phyloP scores from a whole-genome alignment of 805 yeast species.

The Myxozyma neotropica region DNA sequence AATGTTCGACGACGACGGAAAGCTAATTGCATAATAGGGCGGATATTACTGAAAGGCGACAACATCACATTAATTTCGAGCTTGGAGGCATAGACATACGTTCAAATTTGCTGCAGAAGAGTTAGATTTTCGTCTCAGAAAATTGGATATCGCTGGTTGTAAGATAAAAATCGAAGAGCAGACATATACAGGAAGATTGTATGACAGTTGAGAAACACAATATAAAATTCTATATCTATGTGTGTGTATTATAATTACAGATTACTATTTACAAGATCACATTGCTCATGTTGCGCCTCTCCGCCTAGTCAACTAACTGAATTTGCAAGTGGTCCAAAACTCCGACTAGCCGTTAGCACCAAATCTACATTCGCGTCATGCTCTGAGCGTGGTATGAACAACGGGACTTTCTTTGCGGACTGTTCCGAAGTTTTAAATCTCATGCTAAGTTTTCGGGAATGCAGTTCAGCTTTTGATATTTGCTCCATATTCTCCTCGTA shows the following conservation, averaged over 20 bases:
- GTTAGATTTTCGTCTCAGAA: too few species aligned
- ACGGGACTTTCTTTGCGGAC: background rate
- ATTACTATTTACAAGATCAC: background rate
- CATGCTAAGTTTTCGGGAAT: background rate
- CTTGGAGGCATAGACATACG: constrained; percentile 38
- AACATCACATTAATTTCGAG: constrained; percentile 75
- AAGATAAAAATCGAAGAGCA: constrained; percentile 1
- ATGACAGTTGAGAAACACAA: background rate
- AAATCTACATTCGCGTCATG: constrained; percentile 8
- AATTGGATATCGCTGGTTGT: background rate
- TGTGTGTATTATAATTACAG: constrained; percentile 5
- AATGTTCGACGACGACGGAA: background rate
- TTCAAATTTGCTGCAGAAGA: too few species aligned
- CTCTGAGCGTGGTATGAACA: background rate
- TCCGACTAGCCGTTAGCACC: constrained; percentile 6
- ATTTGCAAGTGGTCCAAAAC: background rate
- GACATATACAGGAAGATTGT: too few species aligned
- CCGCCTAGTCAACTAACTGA: background rate
- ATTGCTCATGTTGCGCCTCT: background rate
- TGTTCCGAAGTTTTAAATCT: background rate
- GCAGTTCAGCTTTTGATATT: background rate
- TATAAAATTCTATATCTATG: background rate
- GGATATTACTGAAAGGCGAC: constrained; percentile 87
- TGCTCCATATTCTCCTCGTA: background rate
- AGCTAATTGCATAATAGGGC: constrained; percentile 37